A percentile compares a stretch with the other conserved stretches of the same genome.
Evolutionary conservation across 176 grass and related monocot species (phyloP).

Genomic region (Musa acuminata): DNA sequence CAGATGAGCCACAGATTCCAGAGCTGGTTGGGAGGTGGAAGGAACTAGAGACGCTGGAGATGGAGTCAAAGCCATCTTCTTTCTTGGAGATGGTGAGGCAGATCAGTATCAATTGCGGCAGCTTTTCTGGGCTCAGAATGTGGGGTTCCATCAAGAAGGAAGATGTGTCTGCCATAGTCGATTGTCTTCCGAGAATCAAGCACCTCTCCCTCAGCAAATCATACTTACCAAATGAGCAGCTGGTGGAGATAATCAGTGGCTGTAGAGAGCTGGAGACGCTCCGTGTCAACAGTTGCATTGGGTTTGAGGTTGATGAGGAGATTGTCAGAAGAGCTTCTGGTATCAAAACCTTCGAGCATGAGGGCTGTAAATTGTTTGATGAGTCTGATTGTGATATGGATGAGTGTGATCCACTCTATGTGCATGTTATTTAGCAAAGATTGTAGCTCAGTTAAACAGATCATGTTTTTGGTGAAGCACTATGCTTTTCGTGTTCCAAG

Average conservation of each 20-base stretch:
- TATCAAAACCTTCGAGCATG: background rate
- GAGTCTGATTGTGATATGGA: background rate
- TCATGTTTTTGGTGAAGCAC: too few species aligned
- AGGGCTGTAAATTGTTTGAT: conserved; percentile 1
- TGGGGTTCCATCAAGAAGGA: background rate
- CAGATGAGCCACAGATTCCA: background rate
- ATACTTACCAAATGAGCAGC: background rate
- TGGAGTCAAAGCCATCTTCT: background rate
- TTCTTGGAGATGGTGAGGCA: background rate
- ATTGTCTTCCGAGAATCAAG: background rate
- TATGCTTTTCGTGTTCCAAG: too few species aligned
- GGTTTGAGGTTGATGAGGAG: conserved; percentile 5
- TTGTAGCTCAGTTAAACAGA: too few species aligned
- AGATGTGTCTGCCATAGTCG: background rate
- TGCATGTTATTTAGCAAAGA: background rate
- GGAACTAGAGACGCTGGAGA: background rate
- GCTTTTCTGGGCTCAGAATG: background rate
- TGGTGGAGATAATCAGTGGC: background rate
- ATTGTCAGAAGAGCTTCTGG: background rate
- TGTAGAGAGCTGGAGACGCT: conserved; percentile 7
- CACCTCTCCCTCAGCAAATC: background rate
- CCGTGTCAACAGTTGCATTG: background rate
- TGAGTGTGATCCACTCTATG: background rate
- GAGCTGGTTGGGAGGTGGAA: background rate
- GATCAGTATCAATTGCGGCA: background rate